Percentiles rank a stretch among this genome's conserved stretches.
phyloP scores from a whole-genome alignment of 257 asterid species.

The Gentiana macrophylla region DNA sequence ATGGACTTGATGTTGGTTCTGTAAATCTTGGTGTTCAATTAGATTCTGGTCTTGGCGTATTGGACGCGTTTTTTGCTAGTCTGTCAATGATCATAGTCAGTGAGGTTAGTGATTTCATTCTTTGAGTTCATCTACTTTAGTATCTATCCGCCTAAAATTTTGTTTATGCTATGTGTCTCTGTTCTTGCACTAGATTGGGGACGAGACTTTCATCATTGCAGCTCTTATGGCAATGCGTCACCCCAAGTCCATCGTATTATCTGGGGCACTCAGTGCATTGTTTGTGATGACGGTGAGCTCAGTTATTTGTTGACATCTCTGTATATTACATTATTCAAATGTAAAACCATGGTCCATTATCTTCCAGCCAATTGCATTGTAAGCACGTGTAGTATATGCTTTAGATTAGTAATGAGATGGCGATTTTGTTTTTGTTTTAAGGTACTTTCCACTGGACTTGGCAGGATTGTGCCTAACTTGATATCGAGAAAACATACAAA shows the following conservation, averaged over 20 bases:
- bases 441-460: constrained; percentile 95
- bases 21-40: constrained; percentile 32
- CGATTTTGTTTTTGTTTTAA: constrained; percentile 13
- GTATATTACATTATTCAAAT: neutral
- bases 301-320: constrained; percentile 3
- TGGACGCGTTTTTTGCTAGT: constrained; percentile 89
- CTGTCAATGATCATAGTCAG: constrained; percentile 90
- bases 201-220: constrained; percentile 92
- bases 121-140: neutral
- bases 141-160: constrained; percentile 1
- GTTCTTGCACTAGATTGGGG: constrained; percentile 61
- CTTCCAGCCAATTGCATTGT: too few species aligned
- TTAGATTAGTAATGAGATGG: constrained; percentile 5
- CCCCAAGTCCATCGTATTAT: constrained; percentile 86
- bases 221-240: constrained; percentile 99
- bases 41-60: constrained; percentile 78
- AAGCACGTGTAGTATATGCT: too few species aligned
- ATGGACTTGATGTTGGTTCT: constrained; percentile 32
- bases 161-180: constrained; percentile 1
- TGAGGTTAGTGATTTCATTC: constrained; percentile 46
- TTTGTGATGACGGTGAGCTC: constrained; percentile 89
- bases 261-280: constrained; percentile 97
- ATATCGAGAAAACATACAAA: constrained; percentile 96
- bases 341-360: too few species aligned
- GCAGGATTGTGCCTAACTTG: constrained; percentile 93